Conservation (phyloP, 148 eudicot species). For the Fagopyrum esculentum region DNA sequence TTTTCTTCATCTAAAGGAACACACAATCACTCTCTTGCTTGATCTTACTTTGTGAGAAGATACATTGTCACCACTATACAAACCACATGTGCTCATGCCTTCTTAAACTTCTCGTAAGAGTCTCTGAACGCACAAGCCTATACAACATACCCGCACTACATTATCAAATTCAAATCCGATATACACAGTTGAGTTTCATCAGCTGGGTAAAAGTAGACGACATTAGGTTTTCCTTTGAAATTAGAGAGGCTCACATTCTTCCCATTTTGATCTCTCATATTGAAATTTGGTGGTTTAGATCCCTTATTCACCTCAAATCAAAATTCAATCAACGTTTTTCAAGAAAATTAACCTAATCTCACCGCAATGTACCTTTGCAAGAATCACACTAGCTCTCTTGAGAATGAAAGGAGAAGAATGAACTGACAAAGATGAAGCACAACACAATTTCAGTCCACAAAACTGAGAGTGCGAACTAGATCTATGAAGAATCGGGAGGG, state of each 20-base stretch:
- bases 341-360: background rate
- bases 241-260: slow-evolving; percentile 73
- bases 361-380: slow-evolving; percentile 41
- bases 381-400: slow-evolving; percentile 25
- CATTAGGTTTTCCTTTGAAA: slow-evolving; percentile 85
- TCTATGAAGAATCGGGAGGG: slow-evolving; percentile 31
- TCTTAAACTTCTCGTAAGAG: slow-evolving; percentile 97
- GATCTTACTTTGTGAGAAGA: slow-evolving; percentile 79
- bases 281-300: slow-evolving; percentile 54
- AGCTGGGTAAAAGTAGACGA: slow-evolving; percentile 96
- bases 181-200: slow-evolving; percentile 45
- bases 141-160: no score
- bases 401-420: slow-evolving; percentile 26
- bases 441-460: slow-evolving; percentile 41
- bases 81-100: slow-evolving; percentile 94
- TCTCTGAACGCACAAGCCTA: slow-evolving; percentile 99
- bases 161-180: no score
- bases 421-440: slow-evolving; percentile 22
- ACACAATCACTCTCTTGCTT: background rate
- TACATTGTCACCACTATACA: slow-evolving; percentile 89
- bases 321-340: background rate
- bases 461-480: slow-evolving; percentile 53
- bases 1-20: background rate
- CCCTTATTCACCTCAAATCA: slow-evolving; percentile 66
- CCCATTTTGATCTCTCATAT: slow-evolving; percentile 88